These are phyloP conservation scores for Parathielavia hyrcaniae DNA, from an alignment of 495 filamentous ascomycete genomes.

Conservation along the genomic window DNA sequence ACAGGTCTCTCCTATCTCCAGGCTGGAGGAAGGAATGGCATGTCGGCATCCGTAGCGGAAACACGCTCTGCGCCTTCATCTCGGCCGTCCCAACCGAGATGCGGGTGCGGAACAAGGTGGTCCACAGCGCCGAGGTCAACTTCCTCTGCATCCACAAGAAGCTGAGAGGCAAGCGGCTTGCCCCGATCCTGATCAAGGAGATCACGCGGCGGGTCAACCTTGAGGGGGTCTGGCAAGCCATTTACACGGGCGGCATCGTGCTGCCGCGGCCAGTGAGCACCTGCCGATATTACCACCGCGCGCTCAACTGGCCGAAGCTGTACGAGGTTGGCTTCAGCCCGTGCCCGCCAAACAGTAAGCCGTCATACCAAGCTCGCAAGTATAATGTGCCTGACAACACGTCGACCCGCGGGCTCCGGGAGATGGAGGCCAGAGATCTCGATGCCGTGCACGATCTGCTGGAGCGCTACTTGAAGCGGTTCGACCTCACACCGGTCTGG, in stretches of 20 bases:
- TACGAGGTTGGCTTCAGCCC: slow-evolving; percentile 89
- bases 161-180: slow-evolving; percentile 81
- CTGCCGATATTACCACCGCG: slow-evolving; percentile 89
- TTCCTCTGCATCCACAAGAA: slow-evolving; percentile 98
- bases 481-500: slow-evolving; percentile 78
- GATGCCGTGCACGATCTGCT: slow-evolving; percentile 68
- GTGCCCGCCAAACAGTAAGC: slow-evolving; percentile 72
- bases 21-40: slow-evolving; percentile 98
- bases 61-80: slow-evolving; percentile 89
- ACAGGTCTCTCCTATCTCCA: slow-evolving; percentile 83
- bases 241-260: slow-evolving; percentile 88
- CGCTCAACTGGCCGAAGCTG: slow-evolving; percentile 89
- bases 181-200: slow-evolving; percentile 93
- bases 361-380: slow-evolving; percentile 68
- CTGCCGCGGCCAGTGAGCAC: slow-evolving; percentile 86
- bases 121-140: slow-evolving; percentile 87
- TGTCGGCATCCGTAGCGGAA: slow-evolving; percentile 75
- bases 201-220: slow-evolving; percentile 86
- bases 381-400: slow-evolving; percentile 70
- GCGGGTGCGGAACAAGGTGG: slow-evolving; percentile 65
- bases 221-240: slow-evolving; percentile 79
- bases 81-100: slow-evolving; percentile 80
- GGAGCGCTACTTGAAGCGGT: slow-evolving; percentile 68
- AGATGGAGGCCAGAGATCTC: slow-evolving; percentile 78
- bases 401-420: slow-evolving; percentile 63